Evolutionary conservation across 2,329 filamentous ascomycete species (phyloP).

Genomic region (Trichoderma sp.): DNA sequence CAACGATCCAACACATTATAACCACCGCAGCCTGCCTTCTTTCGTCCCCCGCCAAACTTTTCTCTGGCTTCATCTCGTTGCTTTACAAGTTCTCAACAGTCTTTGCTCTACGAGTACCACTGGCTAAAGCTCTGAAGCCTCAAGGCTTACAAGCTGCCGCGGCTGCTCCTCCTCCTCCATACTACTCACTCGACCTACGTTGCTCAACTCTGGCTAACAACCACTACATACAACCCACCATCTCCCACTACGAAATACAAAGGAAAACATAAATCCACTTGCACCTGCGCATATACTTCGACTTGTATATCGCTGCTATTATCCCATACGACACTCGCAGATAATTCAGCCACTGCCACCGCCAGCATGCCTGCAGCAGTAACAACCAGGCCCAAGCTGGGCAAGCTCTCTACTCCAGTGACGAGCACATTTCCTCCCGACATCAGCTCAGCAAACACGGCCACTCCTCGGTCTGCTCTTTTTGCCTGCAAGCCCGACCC

Average conservation of each 20-base stretch:
- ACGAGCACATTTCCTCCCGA: constrained; percentile 66
- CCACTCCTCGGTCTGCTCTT: constrained; percentile 65
- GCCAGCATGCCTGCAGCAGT: constrained; percentile 51
- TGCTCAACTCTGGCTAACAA: constrained; percentile 3
- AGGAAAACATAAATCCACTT: constrained; percentile 15
- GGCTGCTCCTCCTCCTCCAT: constrained; percentile 8
- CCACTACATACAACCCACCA: constrained; percentile 12
- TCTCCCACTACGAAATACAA: constrained; percentile 1
- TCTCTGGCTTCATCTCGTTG: constrained; percentile 29
- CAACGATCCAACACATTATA: constrained; percentile 29
- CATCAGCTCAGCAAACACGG: constrained; percentile 64
- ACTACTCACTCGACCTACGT: background rate
- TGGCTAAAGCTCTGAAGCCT: constrained; percentile 21
- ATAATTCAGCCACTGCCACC: constrained; percentile 29
- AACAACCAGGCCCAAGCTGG: constrained; percentile 60
- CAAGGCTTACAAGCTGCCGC: constrained; percentile 25
- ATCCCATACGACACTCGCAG: background rate
- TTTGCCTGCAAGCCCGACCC: constrained; percentile 48
- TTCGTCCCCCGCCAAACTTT: constrained; percentile 23
- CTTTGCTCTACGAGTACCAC: constrained; percentile 16
- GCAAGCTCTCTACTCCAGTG: constrained; percentile 65
- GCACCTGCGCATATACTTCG: background rate
- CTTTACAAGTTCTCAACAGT: constrained; percentile 9
- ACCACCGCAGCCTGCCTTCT: constrained; percentile 29
- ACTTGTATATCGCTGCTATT: background rate